Conservation (phyloP, 2,329 filamentous ascomycete genomes). For the Myriosclerotinia scirpicola region DNA sequence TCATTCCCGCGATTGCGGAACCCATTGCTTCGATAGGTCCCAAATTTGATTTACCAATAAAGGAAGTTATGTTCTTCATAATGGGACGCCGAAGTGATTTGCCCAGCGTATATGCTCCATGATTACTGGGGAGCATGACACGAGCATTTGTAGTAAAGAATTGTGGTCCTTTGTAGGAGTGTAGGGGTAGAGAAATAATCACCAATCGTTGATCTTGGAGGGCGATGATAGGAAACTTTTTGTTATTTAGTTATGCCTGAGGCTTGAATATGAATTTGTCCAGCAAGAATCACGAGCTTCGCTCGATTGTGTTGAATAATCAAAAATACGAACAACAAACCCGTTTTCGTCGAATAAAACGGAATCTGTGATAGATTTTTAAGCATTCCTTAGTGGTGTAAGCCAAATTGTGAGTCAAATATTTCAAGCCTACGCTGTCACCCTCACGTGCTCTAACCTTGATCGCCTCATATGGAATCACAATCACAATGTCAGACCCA, state of each 20-base stretch:
- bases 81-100: slow-evolving; percentile 34
- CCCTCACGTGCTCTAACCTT: slow-evolving; percentile 20
- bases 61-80: slow-evolving; percentile 30
- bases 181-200: slow-evolving; percentile 2
- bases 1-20: slow-evolving; percentile 25
- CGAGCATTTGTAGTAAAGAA: slow-evolving; percentile 5
- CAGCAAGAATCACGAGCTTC: slow-evolving; percentile 14
- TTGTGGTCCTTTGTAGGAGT: slow-evolving; percentile 17
- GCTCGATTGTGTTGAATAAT: not conserved
- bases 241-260: slow-evolving; percentile 14
- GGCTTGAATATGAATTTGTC: slow-evolving; percentile 2
- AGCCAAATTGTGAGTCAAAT: slow-evolving; percentile 15
- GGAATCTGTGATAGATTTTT: not conserved
- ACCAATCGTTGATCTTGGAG: slow-evolving; percentile 11
- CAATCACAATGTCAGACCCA: not conserved
- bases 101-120: slow-evolving; percentile 41
- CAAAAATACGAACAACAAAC: slow-evolving; percentile 9
- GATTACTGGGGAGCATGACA: slow-evolving; percentile 41
- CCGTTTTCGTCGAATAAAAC: not conserved
- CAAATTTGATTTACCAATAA: slow-evolving; percentile 28
- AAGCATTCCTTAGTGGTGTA: not conserved
- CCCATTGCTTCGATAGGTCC: slow-evolving; percentile 29
- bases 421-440: not conserved
- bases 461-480: not conserved
- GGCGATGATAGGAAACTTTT: not conserved